These are phyloP conservation scores for Talaromyces sp. DNA, from an alignment of 2,329 filamentous ascomycete species.

Conservation along the genomic window DNA sequence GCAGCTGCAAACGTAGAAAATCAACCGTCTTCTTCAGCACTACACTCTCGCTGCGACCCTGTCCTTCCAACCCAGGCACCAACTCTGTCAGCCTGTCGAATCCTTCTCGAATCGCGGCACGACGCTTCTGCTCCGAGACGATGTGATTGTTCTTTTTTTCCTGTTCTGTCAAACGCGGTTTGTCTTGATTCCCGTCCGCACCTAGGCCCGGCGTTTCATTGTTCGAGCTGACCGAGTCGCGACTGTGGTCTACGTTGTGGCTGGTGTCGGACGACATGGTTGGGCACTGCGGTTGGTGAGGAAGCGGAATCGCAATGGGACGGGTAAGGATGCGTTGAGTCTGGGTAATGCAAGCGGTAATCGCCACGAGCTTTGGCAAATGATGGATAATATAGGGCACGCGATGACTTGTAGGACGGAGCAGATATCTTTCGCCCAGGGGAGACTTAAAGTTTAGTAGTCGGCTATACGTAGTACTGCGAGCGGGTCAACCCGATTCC, in stretches of 20 bases:
- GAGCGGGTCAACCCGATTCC: neutral
- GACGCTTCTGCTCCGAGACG: constrained; percentile 62
- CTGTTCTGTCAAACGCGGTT: constrained; percentile 63
- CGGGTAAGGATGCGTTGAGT: neutral
- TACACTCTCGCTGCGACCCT: constrained; percentile 78
- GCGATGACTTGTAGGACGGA: neutral
- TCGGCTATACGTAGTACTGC: neutral
- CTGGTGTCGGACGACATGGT: constrained; percentile 17
- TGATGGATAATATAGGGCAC: neutral
- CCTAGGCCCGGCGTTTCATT: constrained; percentile 22
- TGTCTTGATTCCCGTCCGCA: constrained; percentile 44
- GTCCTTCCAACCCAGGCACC: constrained; percentile 76
- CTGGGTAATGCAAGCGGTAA: neutral
- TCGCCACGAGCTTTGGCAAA: neutral
- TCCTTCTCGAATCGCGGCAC: constrained; percentile 73
- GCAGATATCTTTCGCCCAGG: neutral
- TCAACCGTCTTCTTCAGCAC: constrained; percentile 72
- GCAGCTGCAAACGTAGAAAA: constrained; percentile 60
- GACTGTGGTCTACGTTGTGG: constrained; percentile 14
- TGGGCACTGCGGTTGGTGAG: neutral
- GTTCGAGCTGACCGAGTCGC: constrained; percentile 17
- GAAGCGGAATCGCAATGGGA: neutral
- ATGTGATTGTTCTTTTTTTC: constrained; percentile 75
- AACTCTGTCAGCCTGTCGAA: constrained; percentile 78
- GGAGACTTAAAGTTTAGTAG: neutral